A percentile compares a stretch with the other conserved stretches of the same genome.
Evolutionary conservation across 306 rosid species (phyloP).

Genomic region (Trifolium repens): DNA sequence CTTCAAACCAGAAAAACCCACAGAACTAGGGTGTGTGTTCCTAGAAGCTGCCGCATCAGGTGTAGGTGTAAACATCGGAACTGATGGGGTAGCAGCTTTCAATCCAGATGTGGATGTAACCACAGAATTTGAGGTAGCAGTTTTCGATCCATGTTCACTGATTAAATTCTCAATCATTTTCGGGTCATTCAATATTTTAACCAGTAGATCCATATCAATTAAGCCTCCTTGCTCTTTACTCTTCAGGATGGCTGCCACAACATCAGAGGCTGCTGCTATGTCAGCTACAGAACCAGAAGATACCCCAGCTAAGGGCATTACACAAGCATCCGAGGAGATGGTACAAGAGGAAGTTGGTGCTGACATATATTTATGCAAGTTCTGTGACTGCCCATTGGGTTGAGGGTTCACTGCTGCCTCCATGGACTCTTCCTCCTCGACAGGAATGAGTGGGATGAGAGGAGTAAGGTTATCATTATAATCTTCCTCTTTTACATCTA

Average conservation of each 20-base stretch:
- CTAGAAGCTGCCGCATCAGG: conserved; percentile 21
- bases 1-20: conserved; percentile 14
- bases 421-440: conserved; percentile 62
- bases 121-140: conserved; percentile 1
- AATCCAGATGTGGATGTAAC: conserved; percentile 37
- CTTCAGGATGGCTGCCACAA: conserved; percentile 54
- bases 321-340: conserved; percentile 8
- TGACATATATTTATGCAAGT: conserved; percentile 28
- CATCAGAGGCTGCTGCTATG: conserved; percentile 52
- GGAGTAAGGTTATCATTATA: conserved; percentile 64
- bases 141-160: conserved; percentile 34
- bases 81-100: conserved; percentile 37
- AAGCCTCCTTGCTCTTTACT: conserved; percentile 55
- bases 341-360: conserved; percentile 12
- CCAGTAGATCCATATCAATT: conserved; percentile 69
- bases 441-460: conserved; percentile 59
- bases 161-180: conserved; percentile 59
- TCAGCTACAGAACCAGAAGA: conserved; percentile 49
- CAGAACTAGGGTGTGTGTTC: conserved; percentile 27
- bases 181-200: conserved; percentile 65
- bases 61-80: conserved; percentile 30
- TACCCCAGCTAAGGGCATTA: conserved; percentile 36
- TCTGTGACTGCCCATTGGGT: conserved; percentile 37
- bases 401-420: conserved; percentile 30
- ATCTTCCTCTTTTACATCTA: conserved; percentile 52